Percentiles rank a stretch among this genome's conserved stretches.
Evolutionary conservation across 768 basidiomycete species (phyloP).

Genomic region (Psilocybe cubensis): DNA sequence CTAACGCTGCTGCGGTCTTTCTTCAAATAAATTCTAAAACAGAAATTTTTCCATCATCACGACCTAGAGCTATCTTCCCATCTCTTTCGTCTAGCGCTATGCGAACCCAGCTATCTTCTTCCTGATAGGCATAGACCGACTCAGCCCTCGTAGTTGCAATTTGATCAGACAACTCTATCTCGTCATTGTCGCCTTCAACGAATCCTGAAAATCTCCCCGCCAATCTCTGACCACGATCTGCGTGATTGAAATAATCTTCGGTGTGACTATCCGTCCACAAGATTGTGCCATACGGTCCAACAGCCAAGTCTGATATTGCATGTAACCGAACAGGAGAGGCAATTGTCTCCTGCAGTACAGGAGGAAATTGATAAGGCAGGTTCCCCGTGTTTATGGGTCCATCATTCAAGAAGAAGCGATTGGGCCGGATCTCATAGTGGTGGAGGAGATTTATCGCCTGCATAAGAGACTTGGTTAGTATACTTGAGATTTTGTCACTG

Average conservation of each 20-base stretch:
- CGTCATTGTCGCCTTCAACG: conserved; percentile 19
- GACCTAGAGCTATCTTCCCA: conserved; percentile 48
- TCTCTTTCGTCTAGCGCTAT: conserved; percentile 51
- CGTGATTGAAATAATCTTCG: conserved; percentile 47
- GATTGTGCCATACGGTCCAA: conserved; percentile 64
- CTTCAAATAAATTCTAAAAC: conserved; percentile 53
- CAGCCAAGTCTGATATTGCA: conserved; percentile 51
- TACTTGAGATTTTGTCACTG: background rate
- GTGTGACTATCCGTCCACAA: conserved; percentile 71
- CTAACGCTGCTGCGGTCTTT: background rate
- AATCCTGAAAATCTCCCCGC: conserved; percentile 41
- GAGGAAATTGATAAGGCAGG: conserved; percentile 47
- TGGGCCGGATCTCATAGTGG: conserved; percentile 55
- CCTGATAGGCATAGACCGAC: conserved; percentile 49
- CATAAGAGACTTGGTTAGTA: background rate
- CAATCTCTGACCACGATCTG: conserved; percentile 60
- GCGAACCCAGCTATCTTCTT: conserved; percentile 52
- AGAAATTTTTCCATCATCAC: conserved; percentile 49
- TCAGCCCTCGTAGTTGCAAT: conserved; percentile 32
- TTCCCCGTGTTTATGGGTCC: conserved; percentile 35
- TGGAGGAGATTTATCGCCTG: conserved; percentile 72
- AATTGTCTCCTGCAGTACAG: conserved; percentile 41
- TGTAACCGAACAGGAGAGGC: conserved; percentile 62
- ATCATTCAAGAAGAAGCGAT: conserved; percentile 36
- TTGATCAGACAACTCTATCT: conserved; percentile 27